A percentile compares a stretch with the other conserved stretches of the same genome.
Evolutionary conservation across 1,284 basidiomycete genomes (phyloP).

Genomic region (Bjerkandera adusta): DNA sequence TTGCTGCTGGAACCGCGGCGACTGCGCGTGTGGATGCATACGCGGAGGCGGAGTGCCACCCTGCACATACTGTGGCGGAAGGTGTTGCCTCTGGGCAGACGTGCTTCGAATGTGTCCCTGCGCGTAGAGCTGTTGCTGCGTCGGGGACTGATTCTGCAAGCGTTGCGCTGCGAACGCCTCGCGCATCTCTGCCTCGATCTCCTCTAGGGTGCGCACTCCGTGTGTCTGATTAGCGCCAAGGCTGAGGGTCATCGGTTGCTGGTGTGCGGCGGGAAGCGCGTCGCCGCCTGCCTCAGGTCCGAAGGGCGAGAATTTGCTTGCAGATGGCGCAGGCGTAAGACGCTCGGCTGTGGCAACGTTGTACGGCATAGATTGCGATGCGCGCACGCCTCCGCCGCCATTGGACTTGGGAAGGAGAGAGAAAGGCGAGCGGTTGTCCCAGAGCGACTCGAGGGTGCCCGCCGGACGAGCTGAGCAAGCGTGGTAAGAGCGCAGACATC

Average conservation of each 20-base stretch:
- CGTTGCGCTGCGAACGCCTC: conserved; percentile 48
- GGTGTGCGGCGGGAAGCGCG: conserved; percentile 11
- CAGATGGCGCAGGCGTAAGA: conserved; percentile 9
- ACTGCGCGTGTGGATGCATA: conserved; percentile 67
- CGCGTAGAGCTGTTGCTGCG: conserved; percentile 17
- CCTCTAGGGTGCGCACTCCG: conserved; percentile 79
- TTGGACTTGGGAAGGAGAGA: conserved; percentile 61
- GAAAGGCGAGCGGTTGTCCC: conserved; percentile 77
- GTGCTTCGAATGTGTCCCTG: conserved; percentile 7
- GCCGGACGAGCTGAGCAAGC: conserved; percentile 33
- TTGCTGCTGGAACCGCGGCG: conserved; percentile 61
- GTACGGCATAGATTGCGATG: neutral
- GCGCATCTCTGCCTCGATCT: conserved; percentile 94
- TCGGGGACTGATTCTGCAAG: conserved; percentile 19
- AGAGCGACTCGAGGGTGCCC: conserved; percentile 67
- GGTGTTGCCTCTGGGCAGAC: conserved; percentile 18
- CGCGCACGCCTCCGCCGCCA: conserved; percentile 26
- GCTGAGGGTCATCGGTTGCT: conserved; percentile 21
- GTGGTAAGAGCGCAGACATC: conserved; percentile 32
- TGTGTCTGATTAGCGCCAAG: conserved; percentile 22
- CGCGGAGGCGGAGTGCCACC: conserved; percentile 56
- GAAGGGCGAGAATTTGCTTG: conserved; percentile 21
- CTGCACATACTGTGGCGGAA: conserved; percentile 19
- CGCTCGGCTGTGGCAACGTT: conserved; percentile 33
- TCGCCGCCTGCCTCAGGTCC: conserved; percentile 8